Conservation (phyloP, 768 basidiomycete genomes). For the button mushroom (Agaricus bisporus) region DNA sequence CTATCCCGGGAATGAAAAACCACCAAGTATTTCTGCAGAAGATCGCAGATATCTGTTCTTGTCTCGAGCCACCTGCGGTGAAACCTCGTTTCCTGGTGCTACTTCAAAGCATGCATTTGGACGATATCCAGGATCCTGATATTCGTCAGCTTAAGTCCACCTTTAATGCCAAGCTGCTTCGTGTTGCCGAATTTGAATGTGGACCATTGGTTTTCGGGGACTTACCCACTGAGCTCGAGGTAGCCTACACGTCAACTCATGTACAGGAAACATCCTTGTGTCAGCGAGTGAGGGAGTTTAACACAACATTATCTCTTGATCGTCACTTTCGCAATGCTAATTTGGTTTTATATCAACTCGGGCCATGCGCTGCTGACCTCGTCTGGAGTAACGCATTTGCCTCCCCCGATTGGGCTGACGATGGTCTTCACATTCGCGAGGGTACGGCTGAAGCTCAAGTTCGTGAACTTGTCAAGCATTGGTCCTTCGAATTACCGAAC, state of each 20-base stretch:
- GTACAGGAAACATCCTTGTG: constrained; percentile 1
- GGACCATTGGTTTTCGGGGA: constrained; percentile 28
- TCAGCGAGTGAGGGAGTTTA: constrained; percentile 31
- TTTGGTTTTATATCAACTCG: constrained; percentile 46
- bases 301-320: constrained; percentile 32
- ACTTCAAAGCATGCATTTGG: constrained; percentile 13
- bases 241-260: not conserved
- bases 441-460: constrained; percentile 25
- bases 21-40: constrained; percentile 29
- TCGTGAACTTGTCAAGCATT: constrained; percentile 46
- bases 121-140: constrained; percentile 24
- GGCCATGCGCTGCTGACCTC: constrained; percentile 63
- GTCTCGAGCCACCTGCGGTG: constrained; percentile 23
- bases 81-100: constrained; percentile 38
- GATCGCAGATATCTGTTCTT: constrained; percentile 42
- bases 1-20: constrained; percentile 28
- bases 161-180: constrained; percentile 33
- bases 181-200: constrained; percentile 26
- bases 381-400: constrained; percentile 56
- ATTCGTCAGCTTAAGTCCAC: constrained; percentile 32
- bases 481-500: constrained; percentile 61
- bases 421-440: constrained; percentile 25
- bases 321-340: constrained; percentile 43
- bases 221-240: constrained; percentile 36
- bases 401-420: constrained; percentile 22